A percentile compares a stretch with the other conserved stretches of the same genome.
These are phyloP conservation scores for Xylariaceae sp. DNA, from an alignment of 2,329 filamentous ascomycete genomes.

Conservation along the genomic window DNA sequence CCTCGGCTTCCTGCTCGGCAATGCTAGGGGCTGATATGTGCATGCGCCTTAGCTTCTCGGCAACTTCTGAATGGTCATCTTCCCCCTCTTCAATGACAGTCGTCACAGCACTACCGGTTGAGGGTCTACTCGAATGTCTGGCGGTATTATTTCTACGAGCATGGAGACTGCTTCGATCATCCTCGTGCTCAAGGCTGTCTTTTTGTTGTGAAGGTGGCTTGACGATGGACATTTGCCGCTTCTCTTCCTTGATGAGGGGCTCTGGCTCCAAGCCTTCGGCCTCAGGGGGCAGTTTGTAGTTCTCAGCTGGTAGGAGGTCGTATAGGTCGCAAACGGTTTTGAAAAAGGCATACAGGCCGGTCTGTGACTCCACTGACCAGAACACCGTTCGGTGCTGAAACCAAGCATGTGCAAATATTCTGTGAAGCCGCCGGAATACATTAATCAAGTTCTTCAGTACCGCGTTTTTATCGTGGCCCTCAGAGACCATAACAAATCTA, in stretches of 20 bases:
- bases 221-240: slow-evolving; percentile 35
- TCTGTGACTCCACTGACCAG: slow-evolving; percentile 85
- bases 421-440: slow-evolving; percentile 88
- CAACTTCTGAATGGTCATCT: slow-evolving; percentile 55
- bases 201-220: slow-evolving; percentile 29
- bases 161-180: slow-evolving; percentile 46
- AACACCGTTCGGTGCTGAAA: slow-evolving; percentile 95
- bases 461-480: slow-evolving; percentile 55
- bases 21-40: slow-evolving; percentile 52
- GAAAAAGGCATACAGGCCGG: slow-evolving; percentile 94
- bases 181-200: slow-evolving; percentile 39
- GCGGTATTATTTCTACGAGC: slow-evolving; percentile 67
- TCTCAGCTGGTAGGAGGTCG: slow-evolving; percentile 83
- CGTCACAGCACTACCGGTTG: slow-evolving; percentile 70
- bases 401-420: slow-evolving; percentile 98
- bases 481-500: slow-evolving; percentile 58
- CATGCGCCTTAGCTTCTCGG: slow-evolving; percentile 44
- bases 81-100: slow-evolving; percentile 82
- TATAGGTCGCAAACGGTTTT: slow-evolving; percentile 95
- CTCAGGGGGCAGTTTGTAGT: slow-evolving; percentile 91
- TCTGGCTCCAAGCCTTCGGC: slow-evolving; percentile 73
- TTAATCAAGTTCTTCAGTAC: slow-evolving; percentile 85
- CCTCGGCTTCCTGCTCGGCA: slow-evolving; percentile 49
- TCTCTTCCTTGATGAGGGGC: slow-evolving; percentile 41
- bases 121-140: slow-evolving; percentile 76